These are phyloP conservation scores for Monosporascus sp. DNA, from an alignment of 2,329 filamentous ascomycete genomes.

Conservation along the genomic window DNA sequence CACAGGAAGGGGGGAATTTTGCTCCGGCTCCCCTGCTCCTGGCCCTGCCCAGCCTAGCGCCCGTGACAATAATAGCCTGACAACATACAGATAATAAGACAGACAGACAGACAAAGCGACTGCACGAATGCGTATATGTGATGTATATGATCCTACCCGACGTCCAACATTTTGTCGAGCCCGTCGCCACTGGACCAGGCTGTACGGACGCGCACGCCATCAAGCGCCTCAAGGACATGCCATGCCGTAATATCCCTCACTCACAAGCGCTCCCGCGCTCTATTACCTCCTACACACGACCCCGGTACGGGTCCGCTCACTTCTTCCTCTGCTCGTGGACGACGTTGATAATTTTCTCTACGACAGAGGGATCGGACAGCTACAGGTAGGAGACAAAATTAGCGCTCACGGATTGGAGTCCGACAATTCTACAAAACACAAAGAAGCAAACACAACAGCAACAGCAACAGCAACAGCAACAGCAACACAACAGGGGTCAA, in stretches of 20 bases:
- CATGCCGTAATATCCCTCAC: slow-evolving; percentile 12
- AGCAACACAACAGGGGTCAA: background rate
- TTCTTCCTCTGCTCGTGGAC: slow-evolving; percentile 63
- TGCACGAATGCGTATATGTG: too few relatives aligned
- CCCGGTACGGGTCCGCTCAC: slow-evolving; percentile 24
- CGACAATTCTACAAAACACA: too few relatives aligned
- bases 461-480: background rate
- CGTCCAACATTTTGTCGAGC: too few relatives aligned
- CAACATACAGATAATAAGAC: background rate
- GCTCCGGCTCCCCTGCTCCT: too few relatives aligned
- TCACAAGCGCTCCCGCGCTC: slow-evolving; percentile 1
- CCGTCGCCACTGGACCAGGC: too few relatives aligned
- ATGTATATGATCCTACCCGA: too few relatives aligned
- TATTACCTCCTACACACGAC: background rate
- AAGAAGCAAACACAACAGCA: background rate
- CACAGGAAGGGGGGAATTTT: too few relatives aligned
- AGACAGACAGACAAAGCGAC: background rate
- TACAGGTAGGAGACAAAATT: slow-evolving; percentile 28
- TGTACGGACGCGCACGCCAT: too few relatives aligned
- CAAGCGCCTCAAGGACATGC: too few relatives aligned
- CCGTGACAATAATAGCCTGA: too few relatives aligned
- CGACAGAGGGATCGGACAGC: slow-evolving; percentile 85
- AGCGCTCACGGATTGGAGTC: too few relatives aligned
- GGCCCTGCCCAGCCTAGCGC: too few relatives aligned
- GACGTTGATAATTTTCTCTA: slow-evolving; percentile 79